Evolutionary conservation across 768 basidiomycete species (phyloP).

Genomic region (Stropharia rugosoannulata): DNA sequence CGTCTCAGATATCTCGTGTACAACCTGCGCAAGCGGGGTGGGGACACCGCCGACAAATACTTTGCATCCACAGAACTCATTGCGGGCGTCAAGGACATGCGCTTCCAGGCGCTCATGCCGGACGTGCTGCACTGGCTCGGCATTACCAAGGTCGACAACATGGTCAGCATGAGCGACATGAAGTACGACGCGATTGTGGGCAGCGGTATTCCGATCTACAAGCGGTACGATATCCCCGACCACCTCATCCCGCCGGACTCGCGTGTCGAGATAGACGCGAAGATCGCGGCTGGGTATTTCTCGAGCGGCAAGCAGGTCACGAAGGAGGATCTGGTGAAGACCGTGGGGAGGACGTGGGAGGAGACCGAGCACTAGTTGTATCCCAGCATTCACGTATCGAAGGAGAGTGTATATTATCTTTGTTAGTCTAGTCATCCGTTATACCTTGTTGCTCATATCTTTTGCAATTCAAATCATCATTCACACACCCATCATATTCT

Average conservation of each 20-base stretch:
- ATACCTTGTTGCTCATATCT: no score
- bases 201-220: conserved; percentile 79
- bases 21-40: conserved; percentile 93
- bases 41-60: conserved; percentile 91
- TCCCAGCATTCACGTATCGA: no score
- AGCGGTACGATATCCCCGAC: conserved; percentile 68
- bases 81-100: conserved; percentile 94
- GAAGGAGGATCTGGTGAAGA: conserved; percentile 79
- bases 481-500: no score
- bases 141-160: conserved; percentile 82
- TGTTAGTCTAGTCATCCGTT: no score
- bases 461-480: no score
- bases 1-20: conserved; percentile 81
- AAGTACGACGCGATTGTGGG: conserved; percentile 95
- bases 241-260: conserved; percentile 89
- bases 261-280: conserved; percentile 94
- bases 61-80: conserved; percentile 93
- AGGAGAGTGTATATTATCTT: no score
- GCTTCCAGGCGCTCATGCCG: conserved; percentile 94
- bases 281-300: conserved; percentile 94
- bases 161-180: conserved; percentile 93
- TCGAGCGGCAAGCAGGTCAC: conserved; percentile 75
- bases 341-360: conserved; percentile 88
- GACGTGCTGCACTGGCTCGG: conserved; percentile 96
- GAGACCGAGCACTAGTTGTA: conserved; percentile 73